Evolutionary conservation across 176 grass and related monocot genomes (phyloP), one percentile per base, ranked within the genome.

Genomic region (Triticum urartu): DNA sequence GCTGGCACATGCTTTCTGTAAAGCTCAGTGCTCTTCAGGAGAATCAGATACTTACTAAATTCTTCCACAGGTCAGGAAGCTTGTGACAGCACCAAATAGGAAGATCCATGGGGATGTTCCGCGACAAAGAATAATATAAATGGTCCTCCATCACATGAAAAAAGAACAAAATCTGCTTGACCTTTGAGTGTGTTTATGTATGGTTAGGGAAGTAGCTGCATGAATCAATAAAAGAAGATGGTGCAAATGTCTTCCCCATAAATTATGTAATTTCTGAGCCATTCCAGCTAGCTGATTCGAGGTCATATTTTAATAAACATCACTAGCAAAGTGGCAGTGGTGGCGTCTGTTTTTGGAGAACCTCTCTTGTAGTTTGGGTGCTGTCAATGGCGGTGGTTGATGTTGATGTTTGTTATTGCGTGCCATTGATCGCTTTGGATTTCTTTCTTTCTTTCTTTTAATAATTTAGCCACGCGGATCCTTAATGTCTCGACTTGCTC

Each of bases 31-130:
- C 43, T 85, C 21, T 50, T 8, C 22, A 52, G 17, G 66, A 38
- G 83, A 89, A 92, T 79, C 35, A 80, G 70, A 87, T 87, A 80
- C 88, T 43, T 69, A 70, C 25, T 52, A 50, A 69, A 75, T 89
- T 89, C 84, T 86, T 75, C 84, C 60, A 83, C 59, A 9, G 36
- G 45, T 56, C 74, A 77, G 26, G 30, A 22, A 36, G 71, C 64
- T 85, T 80, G 30, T 43, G 69, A 86, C 21, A 69, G 84, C 87
- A 80, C 34, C 81, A 84, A 87, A 92, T 80, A 60, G 76, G 91
- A 80, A 92, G 83, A 89, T 89, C 90, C 90, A 89, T 72, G 24
- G 15, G 67, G 39, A 92, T 92, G 84, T 92, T 89, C 90, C 26
- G 7, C 61, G 50, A 70, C 79, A 89, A 43, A 81, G 84, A 81